Evolutionary conservation across 805 yeast species (phyloP), one percentile per base, ranked within the genome.

Genomic region (Kazachstania africana): DNA sequence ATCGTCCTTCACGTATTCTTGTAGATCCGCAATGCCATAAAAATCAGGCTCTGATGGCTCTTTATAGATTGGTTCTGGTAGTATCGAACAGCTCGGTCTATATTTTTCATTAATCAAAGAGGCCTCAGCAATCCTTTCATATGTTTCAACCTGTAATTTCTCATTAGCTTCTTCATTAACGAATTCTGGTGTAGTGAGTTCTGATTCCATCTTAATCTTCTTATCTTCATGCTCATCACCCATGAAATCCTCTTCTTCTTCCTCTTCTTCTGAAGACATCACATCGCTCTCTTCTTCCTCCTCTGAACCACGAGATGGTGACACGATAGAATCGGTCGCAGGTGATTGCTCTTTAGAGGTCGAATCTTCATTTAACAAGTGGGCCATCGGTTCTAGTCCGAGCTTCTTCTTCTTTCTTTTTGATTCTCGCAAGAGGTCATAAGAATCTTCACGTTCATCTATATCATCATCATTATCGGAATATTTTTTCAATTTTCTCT

Each of bases 1-100:
- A 1, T 70, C 73, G 47, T 85, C 95, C 43, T 71, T 72, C 5
- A 85, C 55, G 3, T 72, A 35, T 2, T 53, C 47, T 39, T 77
- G 79, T 3, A 82, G 40, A 13, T 62, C 61, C 4, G 57, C 60
- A 15, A 84, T 44, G 12, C 36, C 36, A 29, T 27, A 21, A 9
- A 31, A 24, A 8, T 55, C 56, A 27, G 25, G 25, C 10, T 63
- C 68, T n/a, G n/a, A n/a, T n/a, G n/a, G n/a, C n/a, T n/a, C n/a
- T 10, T 66, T 66, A 35, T 62, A 73, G 2, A 78, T 84, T 0
- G 84, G 66, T 10, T 49, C 38, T 1, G 88, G 84, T 4, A 39
- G 34, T 1, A 50, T 65, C 3, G 66, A 58, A 1, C 42, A 40
- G 0, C 70, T 57, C 1, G 93, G 83, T 34, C 62, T 60, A 44